Evolutionary conservation across 2,329 filamentous ascomycete species (phyloP).

Genomic region (Cordyceps farinosa): DNA sequence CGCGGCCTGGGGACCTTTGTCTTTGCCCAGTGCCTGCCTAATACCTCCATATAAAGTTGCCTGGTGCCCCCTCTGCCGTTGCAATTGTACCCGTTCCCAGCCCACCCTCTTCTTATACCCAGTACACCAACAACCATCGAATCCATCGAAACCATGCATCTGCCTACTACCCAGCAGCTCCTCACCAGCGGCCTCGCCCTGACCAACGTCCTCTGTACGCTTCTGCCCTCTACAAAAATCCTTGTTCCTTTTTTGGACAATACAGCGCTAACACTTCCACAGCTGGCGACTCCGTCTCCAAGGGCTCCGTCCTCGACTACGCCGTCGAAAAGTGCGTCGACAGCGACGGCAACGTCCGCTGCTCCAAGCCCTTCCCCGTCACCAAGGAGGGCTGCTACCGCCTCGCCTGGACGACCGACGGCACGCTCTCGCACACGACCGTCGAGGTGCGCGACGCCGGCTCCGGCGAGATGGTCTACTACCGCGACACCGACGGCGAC

Average conservation of each 20-base stretch:
- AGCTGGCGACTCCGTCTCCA: slow-evolving; percentile 23
- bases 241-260: background rate
- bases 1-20: slow-evolving; percentile 2
- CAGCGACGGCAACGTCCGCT: slow-evolving; percentile 35
- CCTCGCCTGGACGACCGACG: slow-evolving; percentile 38
- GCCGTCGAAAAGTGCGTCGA: slow-evolving; percentile 41
- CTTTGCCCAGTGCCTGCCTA: background rate
- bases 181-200: slow-evolving; percentile 16
- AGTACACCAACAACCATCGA: background rate
- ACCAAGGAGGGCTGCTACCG: slow-evolving; percentile 37
- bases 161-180: slow-evolving; percentile 16
- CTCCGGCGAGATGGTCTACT: slow-evolving; percentile 40
- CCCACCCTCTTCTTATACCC: background rate
- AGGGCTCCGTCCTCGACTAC: slow-evolving; percentile 40
- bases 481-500: slow-evolving; percentile 43
- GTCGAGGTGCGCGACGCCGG: slow-evolving; percentile 35
- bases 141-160: slow-evolving; percentile 19
- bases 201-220: background rate
- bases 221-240: too few species aligned
- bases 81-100: background rate
- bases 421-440: slow-evolving; percentile 39
- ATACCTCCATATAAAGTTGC: background rate
- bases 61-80: background rate
- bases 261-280: background rate
- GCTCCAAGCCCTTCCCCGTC: slow-evolving; percentile 40